Evolutionary conservation across 345 rosid genomes (phyloP), one percentile per base, ranked within the genome.

Genomic region (Euclidium syriacum): DNA sequence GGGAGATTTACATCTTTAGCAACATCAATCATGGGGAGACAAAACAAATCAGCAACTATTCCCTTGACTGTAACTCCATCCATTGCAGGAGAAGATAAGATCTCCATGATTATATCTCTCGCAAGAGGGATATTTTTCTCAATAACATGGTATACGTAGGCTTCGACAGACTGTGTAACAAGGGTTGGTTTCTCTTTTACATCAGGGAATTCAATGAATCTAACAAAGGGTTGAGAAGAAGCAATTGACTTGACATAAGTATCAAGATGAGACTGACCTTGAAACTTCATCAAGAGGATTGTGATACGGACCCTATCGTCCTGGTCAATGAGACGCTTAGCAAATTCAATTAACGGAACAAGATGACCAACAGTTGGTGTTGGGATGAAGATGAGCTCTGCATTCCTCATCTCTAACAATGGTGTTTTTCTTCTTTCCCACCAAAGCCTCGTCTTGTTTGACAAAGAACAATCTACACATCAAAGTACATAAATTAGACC

Each of bases 11-110:
- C 68, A 23, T 80, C 81, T 20, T 59, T 51, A 0, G 75, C 80
- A 30, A 73, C 44, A 1, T 72, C 82, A 55, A 86, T 62, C 80
- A 80, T 65, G 29, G 78, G 62, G 16, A 68, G 56, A 58, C 83
- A 78, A 53, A 81, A 81, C 10, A 81, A 40, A 54, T 86, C 85
- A 25, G 72, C 65, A 71, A 78, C 66, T 4, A 85, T 14, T 15
- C 75, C 89, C 1, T 61, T 67, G 24, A 79, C 75, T 10, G 17
- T 48, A 52, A 52, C 52, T 14, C 73, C 71, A 40, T 43, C 79
- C 16, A n/a, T n/a, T n/a, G n/a, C n/a, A n/a, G n/a, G n/a, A n/a
- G n/a, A n/a, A n/a, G 68, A 52, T 46, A 65, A 44, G 17, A 73
- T 39, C 29, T 15, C 58, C 25, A 14, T 47, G 41, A 67, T n/a